A percentile compares a stretch with the other conserved stretches of the same genome.
Evolutionary conservation across 108 stramenopile genomes (phyloP).

Genomic region (Nannochloropsis granulata): DNA sequence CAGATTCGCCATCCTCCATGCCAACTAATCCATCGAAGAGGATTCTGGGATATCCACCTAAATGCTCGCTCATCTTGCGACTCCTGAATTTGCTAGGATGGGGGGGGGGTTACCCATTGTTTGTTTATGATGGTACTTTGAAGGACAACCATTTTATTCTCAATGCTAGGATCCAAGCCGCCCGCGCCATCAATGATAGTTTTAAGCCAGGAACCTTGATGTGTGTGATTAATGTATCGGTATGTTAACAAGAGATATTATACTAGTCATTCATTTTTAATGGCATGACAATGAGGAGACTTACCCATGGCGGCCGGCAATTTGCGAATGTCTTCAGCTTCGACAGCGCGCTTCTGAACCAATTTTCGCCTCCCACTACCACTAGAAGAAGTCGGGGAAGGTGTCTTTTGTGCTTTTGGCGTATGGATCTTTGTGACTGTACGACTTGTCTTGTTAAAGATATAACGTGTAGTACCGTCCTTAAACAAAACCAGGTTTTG

Average conservation of each 20-base stretch:
- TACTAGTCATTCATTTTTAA: no score
- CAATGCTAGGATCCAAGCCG: neutral
- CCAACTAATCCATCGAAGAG: neutral
- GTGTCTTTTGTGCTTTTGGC: neutral
- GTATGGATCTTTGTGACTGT: neutral
- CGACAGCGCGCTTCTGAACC: neutral
- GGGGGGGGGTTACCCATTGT: neutral
- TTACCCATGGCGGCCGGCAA: neutral
- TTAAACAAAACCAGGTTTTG: neutral
- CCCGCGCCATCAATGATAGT: neutral
- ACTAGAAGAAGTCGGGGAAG: neutral
- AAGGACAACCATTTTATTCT: neutral
- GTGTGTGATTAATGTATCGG: no score
- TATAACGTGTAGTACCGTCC: neutral
- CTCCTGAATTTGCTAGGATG: neutral
- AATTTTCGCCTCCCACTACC: neutral
- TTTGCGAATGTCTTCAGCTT: neutral
- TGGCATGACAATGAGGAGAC: neutral
- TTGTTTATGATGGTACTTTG: neutral
- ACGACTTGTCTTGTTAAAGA: neutral
- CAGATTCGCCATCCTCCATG: neutral
- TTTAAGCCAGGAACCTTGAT: neutral
- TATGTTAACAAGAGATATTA: no score
- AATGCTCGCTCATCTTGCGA: neutral
- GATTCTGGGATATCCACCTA: neutral